These are phyloP conservation scores for Suzukiozyma palmioleophila DNA, from an alignment of 1,139 yeast genomes.

Conservation along the genomic window DNA sequence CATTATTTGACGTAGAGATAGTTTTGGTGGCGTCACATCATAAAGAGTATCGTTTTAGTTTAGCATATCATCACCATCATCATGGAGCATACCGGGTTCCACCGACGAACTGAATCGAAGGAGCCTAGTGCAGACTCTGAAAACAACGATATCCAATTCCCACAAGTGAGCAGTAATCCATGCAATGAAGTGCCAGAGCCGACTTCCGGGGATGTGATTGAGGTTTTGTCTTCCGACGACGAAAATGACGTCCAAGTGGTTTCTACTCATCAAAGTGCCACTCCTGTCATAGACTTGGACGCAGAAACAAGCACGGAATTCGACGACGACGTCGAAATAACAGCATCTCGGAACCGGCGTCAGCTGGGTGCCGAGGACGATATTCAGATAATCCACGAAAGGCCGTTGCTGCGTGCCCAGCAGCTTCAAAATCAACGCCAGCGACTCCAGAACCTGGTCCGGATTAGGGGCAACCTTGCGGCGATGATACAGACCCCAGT, in stretches of 20 bases:
- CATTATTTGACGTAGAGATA: no score
- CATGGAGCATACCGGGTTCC: no score
- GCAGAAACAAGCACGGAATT: slow-evolving; percentile 4
- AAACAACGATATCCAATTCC: no score
- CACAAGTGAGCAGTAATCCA: no score
- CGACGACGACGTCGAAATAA: slow-evolving; percentile 9
- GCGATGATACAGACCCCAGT: slow-evolving; percentile 7
- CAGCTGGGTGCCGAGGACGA: slow-evolving; percentile 13
- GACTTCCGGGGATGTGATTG: slow-evolving; percentile 8
- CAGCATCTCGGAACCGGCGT: slow-evolving; percentile 7
- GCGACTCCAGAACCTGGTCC: background rate
- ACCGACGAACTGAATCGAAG: background rate
- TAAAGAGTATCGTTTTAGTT: no score
- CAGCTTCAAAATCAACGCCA: slow-evolving; percentile 1
- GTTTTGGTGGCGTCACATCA: no score
- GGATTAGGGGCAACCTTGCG: slow-evolving; percentile 3
- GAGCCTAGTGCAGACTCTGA: background rate
- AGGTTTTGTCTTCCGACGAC: slow-evolving; percentile 10
- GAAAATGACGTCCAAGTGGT: slow-evolving; percentile 5
- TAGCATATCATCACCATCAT: no score
- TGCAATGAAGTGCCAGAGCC: background rate
- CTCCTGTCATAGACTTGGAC: slow-evolving; percentile 2
- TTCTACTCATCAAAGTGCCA: background rate
- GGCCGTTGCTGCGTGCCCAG: background rate
- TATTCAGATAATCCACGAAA: slow-evolving; percentile 11